Percentiles rank a stretch among this genome's conserved stretches.
Conservation (phyloP, 768 basidiomycete genomes). For the Podaxis mareebaensis region DNA sequence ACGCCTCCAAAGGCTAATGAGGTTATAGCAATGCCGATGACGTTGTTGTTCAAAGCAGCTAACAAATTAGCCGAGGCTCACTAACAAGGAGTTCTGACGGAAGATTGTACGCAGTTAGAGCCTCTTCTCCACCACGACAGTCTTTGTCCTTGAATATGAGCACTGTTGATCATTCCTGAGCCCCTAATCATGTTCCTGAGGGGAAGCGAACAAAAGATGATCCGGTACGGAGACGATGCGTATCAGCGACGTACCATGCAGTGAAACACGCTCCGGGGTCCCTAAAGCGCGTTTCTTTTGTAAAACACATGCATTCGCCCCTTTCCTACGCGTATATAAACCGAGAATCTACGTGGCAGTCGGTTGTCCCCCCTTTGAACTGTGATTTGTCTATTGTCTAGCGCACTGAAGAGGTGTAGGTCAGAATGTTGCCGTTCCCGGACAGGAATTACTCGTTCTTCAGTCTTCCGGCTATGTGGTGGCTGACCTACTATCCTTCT, state of each 20-base stretch:
- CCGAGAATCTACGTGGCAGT: no score
- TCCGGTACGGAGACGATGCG: no score
- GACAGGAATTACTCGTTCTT: background rate
- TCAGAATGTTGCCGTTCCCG: background rate
- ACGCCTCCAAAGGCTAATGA: background rate
- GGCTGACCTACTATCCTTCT: background rate
- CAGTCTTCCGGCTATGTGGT: background rate
- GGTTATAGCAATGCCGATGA: slow-evolving; percentile 23
- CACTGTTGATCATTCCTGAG: no score
- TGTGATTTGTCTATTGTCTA: no score
- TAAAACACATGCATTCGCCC: no score
- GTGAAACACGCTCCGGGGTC: no score
- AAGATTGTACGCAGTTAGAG: background rate
- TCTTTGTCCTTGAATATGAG: background rate
- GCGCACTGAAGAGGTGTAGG: background rate
- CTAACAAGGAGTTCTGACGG: background rate
- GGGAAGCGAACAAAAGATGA: no score
- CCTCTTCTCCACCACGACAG: background rate
- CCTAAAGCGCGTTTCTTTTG: no score
- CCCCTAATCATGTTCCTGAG: no score
- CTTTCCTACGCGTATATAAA: no score
- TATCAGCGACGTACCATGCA: no score
- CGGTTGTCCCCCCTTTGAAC: no score
- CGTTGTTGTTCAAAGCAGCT: slow-evolving; percentile 25
- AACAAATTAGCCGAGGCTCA: background rate